Conservation (phyloP, 495 filamentous ascomycete species). For the Penicillium mononematosum region DNA sequence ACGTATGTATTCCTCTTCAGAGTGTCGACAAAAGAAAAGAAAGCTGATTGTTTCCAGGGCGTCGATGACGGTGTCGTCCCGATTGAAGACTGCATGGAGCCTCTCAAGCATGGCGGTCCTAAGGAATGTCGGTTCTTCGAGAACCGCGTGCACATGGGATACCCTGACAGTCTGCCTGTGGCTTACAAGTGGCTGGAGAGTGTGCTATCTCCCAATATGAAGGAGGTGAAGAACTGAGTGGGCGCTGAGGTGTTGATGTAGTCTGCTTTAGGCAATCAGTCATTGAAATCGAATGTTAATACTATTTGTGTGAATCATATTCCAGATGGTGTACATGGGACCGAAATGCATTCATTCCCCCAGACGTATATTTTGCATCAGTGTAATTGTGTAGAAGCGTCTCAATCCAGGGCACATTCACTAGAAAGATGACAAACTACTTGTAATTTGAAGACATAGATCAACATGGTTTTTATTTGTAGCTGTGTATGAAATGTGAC, state of each 20-base stretch:
- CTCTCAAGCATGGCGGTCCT: slow-evolving; percentile 66
- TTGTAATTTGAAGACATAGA: not conserved
- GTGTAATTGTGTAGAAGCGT: not conserved
- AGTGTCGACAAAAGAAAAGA: slow-evolving; percentile 1
- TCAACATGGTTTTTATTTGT: not conserved
- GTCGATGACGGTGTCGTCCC: slow-evolving; percentile 71
- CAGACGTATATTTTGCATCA: not conserved
- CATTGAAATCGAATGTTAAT: not conserved
- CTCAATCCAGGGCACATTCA: not conserved
- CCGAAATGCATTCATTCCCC: too few relatives aligned
- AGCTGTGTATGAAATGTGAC: not conserved
- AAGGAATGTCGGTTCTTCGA: slow-evolving; percentile 72
- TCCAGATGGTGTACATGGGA: not conserved
- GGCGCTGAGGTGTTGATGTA: not conserved
- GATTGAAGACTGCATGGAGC: slow-evolving; percentile 70
- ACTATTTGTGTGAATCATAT: not conserved
- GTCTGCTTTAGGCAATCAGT: not conserved
- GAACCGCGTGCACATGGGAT: slow-evolving; percentile 63
- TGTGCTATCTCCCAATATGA: slow-evolving; percentile 28
- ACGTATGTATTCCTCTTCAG: slow-evolving; percentile 45
- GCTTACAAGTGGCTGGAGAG: slow-evolving; percentile 41
- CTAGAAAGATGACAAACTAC: not conserved
- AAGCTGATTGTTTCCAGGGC: slow-evolving; percentile 45
- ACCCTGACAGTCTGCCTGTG: slow-evolving; percentile 47
- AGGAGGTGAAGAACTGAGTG: slow-evolving; percentile 27